These are phyloP conservation scores for Solanum phureja DNA, from an alignment of 257 asterid genomes.

Conservation along the genomic window DNA sequence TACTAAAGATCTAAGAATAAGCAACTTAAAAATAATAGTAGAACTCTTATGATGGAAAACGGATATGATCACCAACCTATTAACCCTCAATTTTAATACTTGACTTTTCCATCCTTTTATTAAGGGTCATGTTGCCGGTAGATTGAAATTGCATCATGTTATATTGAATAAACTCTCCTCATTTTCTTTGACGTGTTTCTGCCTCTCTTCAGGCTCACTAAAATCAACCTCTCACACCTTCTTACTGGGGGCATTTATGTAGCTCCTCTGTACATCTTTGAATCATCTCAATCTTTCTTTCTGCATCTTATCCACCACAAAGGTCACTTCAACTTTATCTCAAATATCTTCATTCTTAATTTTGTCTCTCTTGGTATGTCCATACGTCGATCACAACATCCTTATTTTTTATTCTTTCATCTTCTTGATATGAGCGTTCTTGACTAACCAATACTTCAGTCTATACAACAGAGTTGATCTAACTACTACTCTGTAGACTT, in stretches of 20 bases:
- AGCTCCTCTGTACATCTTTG: too few relatives aligned
- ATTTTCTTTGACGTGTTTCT: not conserved
- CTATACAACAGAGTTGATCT: not conserved
- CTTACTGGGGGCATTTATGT: not conserved
- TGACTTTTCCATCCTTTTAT: not conserved
- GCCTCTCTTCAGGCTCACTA: rapidly evolving
- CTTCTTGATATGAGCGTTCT: not conserved
- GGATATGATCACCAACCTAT: not conserved
- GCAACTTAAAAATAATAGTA: too few relatives aligned
- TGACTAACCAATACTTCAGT: not conserved
- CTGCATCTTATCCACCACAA: too few relatives aligned
- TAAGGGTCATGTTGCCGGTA: not conserved
- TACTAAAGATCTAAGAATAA: not conserved
- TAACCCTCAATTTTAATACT: not conserved
- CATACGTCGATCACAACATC: not conserved
- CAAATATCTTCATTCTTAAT: not conserved
- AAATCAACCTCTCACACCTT: not conserved
- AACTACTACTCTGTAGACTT: not conserved
- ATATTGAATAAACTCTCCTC: not conserved
- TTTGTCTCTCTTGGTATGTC: not conserved
- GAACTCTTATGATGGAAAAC: not conserved
- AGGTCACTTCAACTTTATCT: too few relatives aligned
- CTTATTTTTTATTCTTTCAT: not conserved
- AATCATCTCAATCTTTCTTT: not conserved
- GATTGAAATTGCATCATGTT: not conserved